A percentile compares a stretch with the other conserved stretches of the same genome.
phyloP scores from a whole-genome alignment of 164 flowering plant genomes.

The Sedum album region DNA sequence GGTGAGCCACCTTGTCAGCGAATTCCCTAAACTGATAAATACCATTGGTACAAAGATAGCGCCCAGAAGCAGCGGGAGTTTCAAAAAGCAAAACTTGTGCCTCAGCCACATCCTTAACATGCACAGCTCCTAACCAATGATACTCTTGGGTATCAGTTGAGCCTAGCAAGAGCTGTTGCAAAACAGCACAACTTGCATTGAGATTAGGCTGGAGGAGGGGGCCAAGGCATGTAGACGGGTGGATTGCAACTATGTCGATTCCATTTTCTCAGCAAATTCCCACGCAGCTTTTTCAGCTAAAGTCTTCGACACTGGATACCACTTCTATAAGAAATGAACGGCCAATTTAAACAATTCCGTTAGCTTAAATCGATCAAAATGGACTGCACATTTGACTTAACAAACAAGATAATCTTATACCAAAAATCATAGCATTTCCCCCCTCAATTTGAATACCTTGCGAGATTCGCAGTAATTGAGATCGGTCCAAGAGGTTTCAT shows the following conservation, averaged over 20 bases:
- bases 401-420: too few species aligned
- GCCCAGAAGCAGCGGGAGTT: conserved; percentile 9
- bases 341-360: too few species aligned
- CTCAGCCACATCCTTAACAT: conserved; percentile 68
- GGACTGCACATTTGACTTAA: too few species aligned
- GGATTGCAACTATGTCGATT: conserved; percentile 57
- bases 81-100: conserved; percentile 58
- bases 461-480: conserved; percentile 62
- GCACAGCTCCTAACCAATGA: conserved; percentile 80
- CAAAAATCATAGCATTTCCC: too few species aligned
- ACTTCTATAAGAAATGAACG: conserved; percentile 33
- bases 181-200: conserved; percentile 78
- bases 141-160: conserved; percentile 63
- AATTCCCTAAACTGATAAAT: conserved; percentile 69
- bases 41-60: conserved; percentile 55
- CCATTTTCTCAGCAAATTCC: conserved; percentile 55
- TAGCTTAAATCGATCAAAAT: too few species aligned
- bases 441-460: conserved; percentile 42
- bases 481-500: conserved; percentile 79
- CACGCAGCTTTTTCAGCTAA: conserved; percentile 81
- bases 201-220: conserved; percentile 53
- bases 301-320: conserved; percentile 86
- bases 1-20: conserved; percentile 46
- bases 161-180: conserved; percentile 55
- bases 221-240: conserved; percentile 76